phyloP scores from a whole-genome alignment of 176 grass and related monocot species.

The Zea mays region DNA sequence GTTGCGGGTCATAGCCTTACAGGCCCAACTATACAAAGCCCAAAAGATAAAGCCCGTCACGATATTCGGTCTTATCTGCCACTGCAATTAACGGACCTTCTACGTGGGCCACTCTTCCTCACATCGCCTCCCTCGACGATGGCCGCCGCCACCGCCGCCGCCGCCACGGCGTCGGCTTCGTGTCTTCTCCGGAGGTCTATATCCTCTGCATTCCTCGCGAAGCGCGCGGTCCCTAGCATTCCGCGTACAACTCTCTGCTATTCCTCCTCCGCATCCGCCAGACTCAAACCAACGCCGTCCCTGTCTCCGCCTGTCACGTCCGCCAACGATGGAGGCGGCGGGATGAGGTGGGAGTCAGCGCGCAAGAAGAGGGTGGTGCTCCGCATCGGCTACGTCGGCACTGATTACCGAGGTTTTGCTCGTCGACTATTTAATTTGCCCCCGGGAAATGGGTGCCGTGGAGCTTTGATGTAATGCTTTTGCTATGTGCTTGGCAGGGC shows the following conservation, averaged over 20 bases:
- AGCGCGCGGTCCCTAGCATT: constrained; percentile 30
- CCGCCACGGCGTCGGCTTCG: neutral
- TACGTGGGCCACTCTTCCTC: neutral
- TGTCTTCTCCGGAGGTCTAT: constrained; percentile 50
- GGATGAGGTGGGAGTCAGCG: constrained; percentile 69
- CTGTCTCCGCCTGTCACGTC: constrained; percentile 18
- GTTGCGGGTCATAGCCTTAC: neutral
- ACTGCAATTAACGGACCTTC: neutral
- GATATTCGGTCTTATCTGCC: constrained; percentile 2
- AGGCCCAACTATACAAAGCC: neutral
- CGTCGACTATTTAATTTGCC: neutral
- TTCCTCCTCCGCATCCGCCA: constrained; percentile 25
- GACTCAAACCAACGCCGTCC: constrained; percentile 1
- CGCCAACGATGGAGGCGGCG: constrained; percentile 8
- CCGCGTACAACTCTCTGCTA: constrained; percentile 34
- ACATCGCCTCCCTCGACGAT: constrained; percentile 17
- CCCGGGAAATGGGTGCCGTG: neutral
- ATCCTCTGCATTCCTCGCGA: constrained; percentile 37
- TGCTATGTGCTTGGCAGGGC: constrained; percentile 46
- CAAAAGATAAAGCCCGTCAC: neutral
- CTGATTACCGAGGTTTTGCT: constrained; percentile 70
- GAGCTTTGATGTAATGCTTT: neutral
- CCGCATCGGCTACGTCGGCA: constrained; percentile 83
- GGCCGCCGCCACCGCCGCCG: constrained; percentile 50
- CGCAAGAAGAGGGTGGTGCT: constrained; percentile 92